Base-by-base conservation (phyloP, 768 basidiomycete genomes). In the Sporobolomyces pararoseus region DNA sequence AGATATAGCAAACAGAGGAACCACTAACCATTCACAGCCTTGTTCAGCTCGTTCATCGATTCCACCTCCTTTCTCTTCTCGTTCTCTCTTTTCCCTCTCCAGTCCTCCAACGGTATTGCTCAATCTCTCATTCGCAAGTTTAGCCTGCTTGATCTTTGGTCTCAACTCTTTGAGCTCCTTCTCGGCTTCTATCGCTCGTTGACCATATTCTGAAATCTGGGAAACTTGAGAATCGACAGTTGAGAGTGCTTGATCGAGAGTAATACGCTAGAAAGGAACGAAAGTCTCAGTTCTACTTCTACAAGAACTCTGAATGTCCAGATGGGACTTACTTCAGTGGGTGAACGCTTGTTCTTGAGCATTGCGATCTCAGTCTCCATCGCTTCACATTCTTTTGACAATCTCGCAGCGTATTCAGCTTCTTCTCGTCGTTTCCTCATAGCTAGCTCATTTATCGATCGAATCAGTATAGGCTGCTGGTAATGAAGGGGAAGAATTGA, bases 291-390 rank as follows among this genome's bases (percentile, higher is more conserved):
- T n/a, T n/a, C n/a, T n/a, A n/a, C n/a, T n/a, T n/a, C n/a, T n/a
- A n/a, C n/a, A n/a, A n/a, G n/a, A n/a, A n/a, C n/a, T n/a, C n/a
- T n/a, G n/a, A n/a, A n/a, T n/a, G n/a, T n/a, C n/a, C n/a, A n/a
- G n/a, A n/a, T n/a, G n/a, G n/a, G n/a, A 34, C 67, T 7, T 5
- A 73, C 72, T 51, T 73, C 68, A 25, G 63, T 59, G 0, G 73
- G 62, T 12, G 68, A 61, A 1, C 73, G 68, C 53, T 74, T 74
- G 66, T 70, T 74, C 63, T 68, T 67, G n/a, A 74, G 66, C 68
- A 74, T 70, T 14, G 69, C 69, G n/a, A 74, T 74, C 46, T 74
- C 73, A 21, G 66, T 65, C 49, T 74, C 73, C 68, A 74, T 74
- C 39, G 57, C 68, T 34, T 70, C 68, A 61, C 65, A 70, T 39